phyloP scores from a whole-genome alignment of 345 rosid genomes.

The Camelina hispida region DNA sequence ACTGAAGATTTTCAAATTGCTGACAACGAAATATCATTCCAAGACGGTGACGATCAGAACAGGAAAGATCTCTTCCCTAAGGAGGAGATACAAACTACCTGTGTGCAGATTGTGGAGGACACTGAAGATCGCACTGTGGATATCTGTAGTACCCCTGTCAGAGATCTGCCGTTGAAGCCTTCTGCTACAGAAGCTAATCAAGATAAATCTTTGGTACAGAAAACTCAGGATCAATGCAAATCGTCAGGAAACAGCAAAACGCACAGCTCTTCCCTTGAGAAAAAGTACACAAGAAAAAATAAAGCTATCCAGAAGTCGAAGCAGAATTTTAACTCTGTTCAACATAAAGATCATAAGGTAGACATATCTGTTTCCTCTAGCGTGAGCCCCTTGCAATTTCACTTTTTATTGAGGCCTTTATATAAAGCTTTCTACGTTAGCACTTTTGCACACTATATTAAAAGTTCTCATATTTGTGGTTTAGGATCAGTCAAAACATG shows the following conservation, averaged over 20 bases:
- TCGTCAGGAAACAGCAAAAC: slow-evolving; percentile 44
- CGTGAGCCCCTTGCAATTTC: slow-evolving; percentile 41
- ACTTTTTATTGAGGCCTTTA: neutral
- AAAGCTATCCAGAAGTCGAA: slow-evolving; percentile 44
- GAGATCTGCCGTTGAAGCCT: slow-evolving; percentile 42
- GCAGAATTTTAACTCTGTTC: slow-evolving; percentile 41
- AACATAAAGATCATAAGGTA: slow-evolving; percentile 51
- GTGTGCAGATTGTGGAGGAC: slow-evolving; percentile 35
- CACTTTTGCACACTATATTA: slow-evolving; percentile 4
- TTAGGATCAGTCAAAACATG: slow-evolving; percentile 58
- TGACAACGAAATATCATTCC: slow-evolving; percentile 29
- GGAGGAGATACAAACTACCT: slow-evolving; percentile 32
- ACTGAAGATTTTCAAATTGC: slow-evolving; percentile 25
- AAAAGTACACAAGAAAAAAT: slow-evolving; percentile 48
- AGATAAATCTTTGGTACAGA: slow-evolving; percentile 36
- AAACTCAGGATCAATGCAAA: slow-evolving; percentile 46
- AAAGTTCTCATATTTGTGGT: slow-evolving; percentile 17
- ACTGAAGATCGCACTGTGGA: slow-evolving; percentile 36
- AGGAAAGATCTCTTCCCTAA: slow-evolving; percentile 34
- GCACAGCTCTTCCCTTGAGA: slow-evolving; percentile 45
- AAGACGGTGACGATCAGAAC: slow-evolving; percentile 36
- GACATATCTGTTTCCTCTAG: slow-evolving; percentile 39
- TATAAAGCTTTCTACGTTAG: neutral
- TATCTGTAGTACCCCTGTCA: slow-evolving; percentile 24
- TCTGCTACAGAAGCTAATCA: slow-evolving; percentile 43